Conservation (phyloP, 2,329 filamentous ascomycete genomes). For the Fusarium lyarnte region DNA sequence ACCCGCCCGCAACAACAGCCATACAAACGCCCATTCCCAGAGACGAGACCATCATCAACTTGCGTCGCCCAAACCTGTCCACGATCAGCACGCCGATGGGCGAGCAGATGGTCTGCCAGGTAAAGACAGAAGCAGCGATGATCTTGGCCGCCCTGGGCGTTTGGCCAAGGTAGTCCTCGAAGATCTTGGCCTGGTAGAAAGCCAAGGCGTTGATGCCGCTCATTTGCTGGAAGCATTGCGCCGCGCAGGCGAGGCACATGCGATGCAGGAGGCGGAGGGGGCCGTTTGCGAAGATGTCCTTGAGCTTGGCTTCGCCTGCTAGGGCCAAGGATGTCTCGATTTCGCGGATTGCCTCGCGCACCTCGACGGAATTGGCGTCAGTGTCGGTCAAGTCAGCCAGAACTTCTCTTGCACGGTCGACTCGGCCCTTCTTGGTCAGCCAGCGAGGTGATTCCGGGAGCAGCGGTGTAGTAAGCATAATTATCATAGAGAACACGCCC, state of each 20-base stretch:
- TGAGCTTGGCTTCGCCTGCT: neutral
- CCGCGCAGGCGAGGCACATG: neutral
- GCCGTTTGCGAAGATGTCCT: neutral
- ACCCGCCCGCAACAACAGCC: slow-evolving; percentile 3
- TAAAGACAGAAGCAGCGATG: neutral
- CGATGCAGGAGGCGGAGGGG: neutral
- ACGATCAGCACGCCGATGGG: neutral
- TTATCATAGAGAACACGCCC: neutral
- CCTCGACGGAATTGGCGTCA: neutral
- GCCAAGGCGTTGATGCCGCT: neutral
- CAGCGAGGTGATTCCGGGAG: neutral
- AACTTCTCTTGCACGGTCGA: neutral
- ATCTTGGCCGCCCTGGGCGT: neutral
- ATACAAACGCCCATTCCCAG: neutral
- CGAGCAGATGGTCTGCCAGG: slow-evolving; percentile 1
- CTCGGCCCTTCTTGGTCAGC: neutral
- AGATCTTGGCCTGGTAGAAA: slow-evolving; percentile 9
- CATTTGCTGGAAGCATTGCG: slow-evolving; percentile 7
- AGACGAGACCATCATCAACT: neutral
- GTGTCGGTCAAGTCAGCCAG: neutral
- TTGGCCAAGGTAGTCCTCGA: neutral
- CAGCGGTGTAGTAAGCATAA: slow-evolving; percentile 1
- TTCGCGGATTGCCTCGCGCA: neutral
- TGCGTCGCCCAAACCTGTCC: neutral
- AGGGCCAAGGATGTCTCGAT: neutral